Evolutionary conservation across 805 yeast genomes (phyloP).

Genomic region (Wickerhamiella nectarea): DNA sequence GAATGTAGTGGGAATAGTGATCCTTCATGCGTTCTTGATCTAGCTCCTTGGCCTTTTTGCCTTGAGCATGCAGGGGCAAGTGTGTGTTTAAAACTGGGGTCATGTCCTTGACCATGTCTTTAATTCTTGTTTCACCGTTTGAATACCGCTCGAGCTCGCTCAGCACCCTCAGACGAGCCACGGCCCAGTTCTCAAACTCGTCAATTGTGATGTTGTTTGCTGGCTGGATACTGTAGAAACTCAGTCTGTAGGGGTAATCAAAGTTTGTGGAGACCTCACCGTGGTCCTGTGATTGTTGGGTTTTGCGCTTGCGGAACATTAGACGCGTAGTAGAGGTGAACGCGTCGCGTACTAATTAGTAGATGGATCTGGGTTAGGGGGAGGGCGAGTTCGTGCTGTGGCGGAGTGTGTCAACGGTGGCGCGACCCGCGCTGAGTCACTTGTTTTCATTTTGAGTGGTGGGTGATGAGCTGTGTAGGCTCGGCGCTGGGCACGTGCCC

Average conservation of each 20-base stretch:
- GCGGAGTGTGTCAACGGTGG: no score
- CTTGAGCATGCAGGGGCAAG: constrained; percentile 43
- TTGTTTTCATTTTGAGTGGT: no score
- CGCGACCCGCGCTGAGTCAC: no score
- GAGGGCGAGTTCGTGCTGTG: background rate
- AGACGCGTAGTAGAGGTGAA: background rate
- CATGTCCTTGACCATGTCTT: constrained; percentile 52
- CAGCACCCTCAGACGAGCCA: constrained; percentile 71
- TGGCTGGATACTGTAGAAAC: constrained; percentile 69
- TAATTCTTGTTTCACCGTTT: constrained; percentile 34
- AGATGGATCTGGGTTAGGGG: background rate
- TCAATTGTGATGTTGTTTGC: constrained; percentile 76
- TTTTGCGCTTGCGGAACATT: background rate
- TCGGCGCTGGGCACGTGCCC: no score
- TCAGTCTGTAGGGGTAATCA: constrained; percentile 43
- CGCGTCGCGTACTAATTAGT: constrained; percentile 5
- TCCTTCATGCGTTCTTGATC: constrained; percentile 68
- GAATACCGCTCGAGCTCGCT: constrained; percentile 61
- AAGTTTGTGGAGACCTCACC: constrained; percentile 12
- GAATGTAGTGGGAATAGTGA: constrained; percentile 79
- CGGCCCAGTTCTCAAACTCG: constrained; percentile 91
- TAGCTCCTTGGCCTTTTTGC: constrained; percentile 13
- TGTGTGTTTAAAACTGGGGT: constrained; percentile 50
- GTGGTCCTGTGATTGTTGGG: background rate
- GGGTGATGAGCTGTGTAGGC: no score